phyloP scores from a whole-genome alignment of 1,139 yeast genomes.

The Sporopachydermia cereana region DNA sequence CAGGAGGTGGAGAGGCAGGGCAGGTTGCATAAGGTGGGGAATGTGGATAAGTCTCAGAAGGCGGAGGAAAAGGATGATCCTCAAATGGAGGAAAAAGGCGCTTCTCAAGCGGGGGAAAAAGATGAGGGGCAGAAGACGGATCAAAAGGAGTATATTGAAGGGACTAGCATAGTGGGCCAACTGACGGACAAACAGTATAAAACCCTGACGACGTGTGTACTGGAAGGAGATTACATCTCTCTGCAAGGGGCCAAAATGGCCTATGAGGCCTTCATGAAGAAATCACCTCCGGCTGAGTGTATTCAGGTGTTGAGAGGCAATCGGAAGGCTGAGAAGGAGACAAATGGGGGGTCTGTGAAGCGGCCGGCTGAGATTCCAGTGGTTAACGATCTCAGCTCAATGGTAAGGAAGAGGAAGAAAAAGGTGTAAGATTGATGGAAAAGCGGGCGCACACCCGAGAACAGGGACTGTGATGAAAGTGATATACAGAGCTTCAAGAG shows the following conservation, averaged over 20 bases:
- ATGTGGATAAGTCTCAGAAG: not conserved
- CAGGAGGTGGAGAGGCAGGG: not conserved
- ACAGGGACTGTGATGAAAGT: too few relatives aligned
- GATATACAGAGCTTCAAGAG: too few relatives aligned
- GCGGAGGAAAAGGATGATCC: not conserved
- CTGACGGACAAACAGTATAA: not conserved
- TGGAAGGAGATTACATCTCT: constrained; percentile 4
- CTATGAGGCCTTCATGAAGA: constrained; percentile 1
- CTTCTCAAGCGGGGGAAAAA: not conserved
- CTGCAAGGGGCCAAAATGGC: constrained; percentile 3
- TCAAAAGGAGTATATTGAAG: not conserved
- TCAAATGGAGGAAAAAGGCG: not conserved
- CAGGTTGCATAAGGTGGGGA: not conserved
- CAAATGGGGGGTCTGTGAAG: not conserved
- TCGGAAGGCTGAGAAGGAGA: not conserved
- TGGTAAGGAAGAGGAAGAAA: not conserved
- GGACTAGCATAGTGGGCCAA: not conserved
- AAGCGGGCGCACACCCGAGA: too few relatives aligned
- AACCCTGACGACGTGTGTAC: not conserved
- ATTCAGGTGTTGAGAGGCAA: not conserved
- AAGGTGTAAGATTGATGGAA: too few relatives aligned
- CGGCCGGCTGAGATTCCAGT: not conserved
- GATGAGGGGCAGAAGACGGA: not conserved
- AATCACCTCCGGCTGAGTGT: not conserved
- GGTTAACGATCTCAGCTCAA: constrained; percentile 3